phyloP scores from a whole-genome alignment of 345 rosid genomes.

The Tarenaya hassleriana region DNA sequence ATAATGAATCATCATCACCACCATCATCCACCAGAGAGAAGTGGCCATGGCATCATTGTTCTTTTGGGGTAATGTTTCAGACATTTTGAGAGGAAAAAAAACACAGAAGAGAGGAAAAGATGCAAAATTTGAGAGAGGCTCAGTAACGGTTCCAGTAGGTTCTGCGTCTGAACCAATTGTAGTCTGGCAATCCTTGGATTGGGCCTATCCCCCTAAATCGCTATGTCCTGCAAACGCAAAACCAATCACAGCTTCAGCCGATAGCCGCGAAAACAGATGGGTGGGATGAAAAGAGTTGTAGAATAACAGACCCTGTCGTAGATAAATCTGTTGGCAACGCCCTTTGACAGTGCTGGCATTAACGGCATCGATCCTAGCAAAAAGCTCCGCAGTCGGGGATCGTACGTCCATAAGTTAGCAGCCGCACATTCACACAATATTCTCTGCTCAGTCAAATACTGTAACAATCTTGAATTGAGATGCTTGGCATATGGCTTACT shows the following conservation, averaged over 20 bases:
- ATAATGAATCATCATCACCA: no score
- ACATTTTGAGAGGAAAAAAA: no score
- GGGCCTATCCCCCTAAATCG: constrained; percentile 96
- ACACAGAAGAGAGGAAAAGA: no score
- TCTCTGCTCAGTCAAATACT: background rate
- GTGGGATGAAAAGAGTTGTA: no score
- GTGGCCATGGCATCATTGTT: no score
- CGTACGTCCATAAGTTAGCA: constrained; percentile 94
- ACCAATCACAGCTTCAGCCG: background rate
- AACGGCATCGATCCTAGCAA: constrained; percentile 92
- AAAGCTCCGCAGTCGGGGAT: constrained; percentile 78
- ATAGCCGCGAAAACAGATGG: no score
- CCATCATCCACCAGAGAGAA: no score
- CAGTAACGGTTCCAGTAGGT: constrained; percentile 96
- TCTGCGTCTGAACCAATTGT: constrained; percentile 99
- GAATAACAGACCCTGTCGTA: constrained; percentile 63
- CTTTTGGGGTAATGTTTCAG: no score
- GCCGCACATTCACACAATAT: constrained; percentile 39
- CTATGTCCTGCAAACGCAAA: constrained; percentile 60
- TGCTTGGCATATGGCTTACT: no score
- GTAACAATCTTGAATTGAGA: no score
- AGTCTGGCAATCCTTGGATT: constrained; percentile 77
- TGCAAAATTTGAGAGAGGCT: background rate
- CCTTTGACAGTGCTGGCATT: constrained; percentile 76
- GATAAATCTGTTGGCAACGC: constrained; percentile 84